phyloP scores from a whole-genome alignment of 108 stramenopile species.

The Fistulifera pelliculosa region DNA sequence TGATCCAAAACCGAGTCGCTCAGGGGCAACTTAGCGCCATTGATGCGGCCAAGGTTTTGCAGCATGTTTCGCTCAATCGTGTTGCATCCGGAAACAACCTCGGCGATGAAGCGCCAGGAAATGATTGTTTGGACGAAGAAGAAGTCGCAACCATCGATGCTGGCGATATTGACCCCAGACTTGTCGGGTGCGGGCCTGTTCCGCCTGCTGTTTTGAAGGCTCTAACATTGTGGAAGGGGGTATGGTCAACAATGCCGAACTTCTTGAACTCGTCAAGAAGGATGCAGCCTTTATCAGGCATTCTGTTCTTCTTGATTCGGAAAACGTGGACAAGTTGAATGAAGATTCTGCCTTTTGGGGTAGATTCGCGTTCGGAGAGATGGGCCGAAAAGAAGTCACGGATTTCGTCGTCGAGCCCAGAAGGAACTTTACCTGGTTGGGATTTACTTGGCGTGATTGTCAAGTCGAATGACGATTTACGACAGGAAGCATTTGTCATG shows the following conservation, averaged over 20 bases:
- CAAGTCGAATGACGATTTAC: constrained; percentile 96
- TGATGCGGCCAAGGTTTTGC: constrained; percentile 39
- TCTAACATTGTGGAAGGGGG: constrained; percentile 73
- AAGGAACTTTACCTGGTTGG: constrained; percentile 72
- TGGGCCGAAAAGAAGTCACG: constrained; percentile 92
- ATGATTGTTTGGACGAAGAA: not conserved
- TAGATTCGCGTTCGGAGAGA: constrained; percentile 89
- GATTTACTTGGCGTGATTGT: constrained; percentile 91
- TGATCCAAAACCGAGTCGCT: constrained; percentile 76
- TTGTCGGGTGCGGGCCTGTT: constrained; percentile 73
- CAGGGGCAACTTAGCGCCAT: constrained; percentile 51
- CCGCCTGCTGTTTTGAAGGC: constrained; percentile 75
- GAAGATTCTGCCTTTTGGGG: constrained; percentile 88
- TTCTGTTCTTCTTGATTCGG: constrained; percentile 30
- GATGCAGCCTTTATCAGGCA: constrained; percentile 66
- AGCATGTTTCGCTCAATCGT: constrained; percentile 8
- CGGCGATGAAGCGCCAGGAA: not conserved
- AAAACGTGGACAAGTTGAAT: constrained; percentile 54
- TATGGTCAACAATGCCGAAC: constrained; percentile 70
- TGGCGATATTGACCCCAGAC: constrained; percentile 67
- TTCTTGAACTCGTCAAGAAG: constrained; percentile 80
- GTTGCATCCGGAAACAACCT: not conserved
- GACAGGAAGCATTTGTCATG: constrained; percentile 94
- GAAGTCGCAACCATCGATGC: constrained; percentile 63
- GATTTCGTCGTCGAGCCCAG: constrained; percentile 65